A percentile compares a stretch with the other conserved stretches of the same genome.
Conservation (phyloP, 495 filamentous ascomycete species). For the Evernia prunastri region DNA sequence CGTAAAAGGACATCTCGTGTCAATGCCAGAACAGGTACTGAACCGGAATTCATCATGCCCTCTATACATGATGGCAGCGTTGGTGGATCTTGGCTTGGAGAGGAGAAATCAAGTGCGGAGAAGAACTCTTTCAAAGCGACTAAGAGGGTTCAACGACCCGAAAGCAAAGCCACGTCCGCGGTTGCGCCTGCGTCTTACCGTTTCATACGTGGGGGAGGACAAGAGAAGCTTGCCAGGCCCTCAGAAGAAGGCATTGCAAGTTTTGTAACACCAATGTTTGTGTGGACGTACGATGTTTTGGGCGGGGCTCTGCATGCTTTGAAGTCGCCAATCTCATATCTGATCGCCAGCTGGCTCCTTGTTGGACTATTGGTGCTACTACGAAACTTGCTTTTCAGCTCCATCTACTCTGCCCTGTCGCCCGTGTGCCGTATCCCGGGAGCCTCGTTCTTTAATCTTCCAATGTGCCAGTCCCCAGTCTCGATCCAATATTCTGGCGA, state of each 20-base stretch:
- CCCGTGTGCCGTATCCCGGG: slow-evolving; percentile 62
- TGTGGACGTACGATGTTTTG: slow-evolving; percentile 45
- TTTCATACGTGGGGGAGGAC: slow-evolving; percentile 6
- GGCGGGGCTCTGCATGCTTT: slow-evolving; percentile 43
- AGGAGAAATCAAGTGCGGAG: slow-evolving; percentile 19
- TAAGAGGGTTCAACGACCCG: slow-evolving; percentile 9
- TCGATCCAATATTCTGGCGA: slow-evolving; percentile 21
- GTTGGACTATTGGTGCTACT: slow-evolving; percentile 43
- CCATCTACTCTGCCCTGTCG: slow-evolving; percentile 45
- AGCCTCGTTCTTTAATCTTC: slow-evolving; percentile 47
- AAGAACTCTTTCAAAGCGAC: slow-evolving; percentile 10
- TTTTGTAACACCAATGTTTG: slow-evolving; percentile 30
- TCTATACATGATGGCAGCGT: slow-evolving; percentile 33
- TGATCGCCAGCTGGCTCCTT: slow-evolving; percentile 47
- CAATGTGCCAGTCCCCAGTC: slow-evolving; percentile 47
- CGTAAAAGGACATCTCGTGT: slow-evolving; percentile 24
- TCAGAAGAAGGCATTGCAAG: slow-evolving; percentile 6
- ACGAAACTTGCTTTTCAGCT: slow-evolving; percentile 45
- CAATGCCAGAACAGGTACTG: slow-evolving; percentile 27
- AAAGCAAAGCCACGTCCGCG: background rate
- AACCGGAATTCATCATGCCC: slow-evolving; percentile 46
- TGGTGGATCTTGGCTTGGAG: slow-evolving; percentile 30
- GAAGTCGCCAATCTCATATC: slow-evolving; percentile 49
- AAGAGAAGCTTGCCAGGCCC: slow-evolving; percentile 3
- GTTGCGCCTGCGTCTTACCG: background rate